Evolutionary conservation across 2,329 filamentous ascomycete genomes (phyloP), one percentile per base, ranked within the genome.

Genomic region (Aureobasidium sp.): DNA sequence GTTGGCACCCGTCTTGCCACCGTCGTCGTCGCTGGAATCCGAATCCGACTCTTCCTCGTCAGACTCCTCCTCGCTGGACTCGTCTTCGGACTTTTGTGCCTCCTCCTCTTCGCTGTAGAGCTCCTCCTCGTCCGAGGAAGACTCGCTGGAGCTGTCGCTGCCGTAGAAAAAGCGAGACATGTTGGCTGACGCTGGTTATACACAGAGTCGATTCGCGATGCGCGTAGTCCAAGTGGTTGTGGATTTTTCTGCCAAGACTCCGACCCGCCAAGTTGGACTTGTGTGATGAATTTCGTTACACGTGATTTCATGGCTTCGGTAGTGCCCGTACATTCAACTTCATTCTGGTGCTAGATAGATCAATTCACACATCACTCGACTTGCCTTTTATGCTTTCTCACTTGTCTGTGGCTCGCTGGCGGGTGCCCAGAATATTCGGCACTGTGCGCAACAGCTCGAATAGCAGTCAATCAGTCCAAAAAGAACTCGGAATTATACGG

Each of bases 131-230:
- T 97, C 93, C 72, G 83, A 85, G 67, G 91, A 96, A 83, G 90
- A 92, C 79, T 97, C 92, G 82, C 86, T 90, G 73, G 93, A 96
- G 86, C 92, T 97, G 79, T 96, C 92, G 81, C 88, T 89, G 76
- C 89, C 89, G 78, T 91, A 89, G 84, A 97, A 97, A 80, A 97
- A 99, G 81, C 91, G 89, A 84, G 94, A 97, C 89, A 93, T 94
- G 66, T 74, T 89, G 80, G 47, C 39, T 59, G 53, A 42, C 51
- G 49, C 45, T 61, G 60, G 22, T 22, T 29, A 37, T 47, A 37
- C 55, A 48, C 55, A 58, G 55, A 58, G 55, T 56, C 48, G 37
- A 22, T n/a, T 58, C 49, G 52, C 37, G 44, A 45, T 27, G 31
- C 44, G 52, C 52, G 61, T 36, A 17, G 41, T 17, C 29, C 25